Evolutionary conservation across 83 land plant species (phyloP).

Genomic region (Picea abies): DNA sequence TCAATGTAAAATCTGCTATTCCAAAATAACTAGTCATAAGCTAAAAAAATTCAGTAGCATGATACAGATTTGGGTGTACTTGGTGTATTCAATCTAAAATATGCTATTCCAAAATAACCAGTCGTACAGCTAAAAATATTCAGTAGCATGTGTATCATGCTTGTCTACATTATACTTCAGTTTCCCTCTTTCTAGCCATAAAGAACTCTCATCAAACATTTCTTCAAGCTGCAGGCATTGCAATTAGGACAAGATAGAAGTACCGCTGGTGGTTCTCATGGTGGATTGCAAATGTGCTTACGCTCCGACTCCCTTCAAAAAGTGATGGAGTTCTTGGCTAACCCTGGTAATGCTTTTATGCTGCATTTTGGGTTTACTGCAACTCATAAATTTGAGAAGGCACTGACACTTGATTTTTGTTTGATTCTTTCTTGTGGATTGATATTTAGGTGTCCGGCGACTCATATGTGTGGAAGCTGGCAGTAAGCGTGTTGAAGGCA

Average conservation of each 20-base stretch:
- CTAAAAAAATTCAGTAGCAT: too few relatives aligned
- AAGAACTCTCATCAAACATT: background rate
- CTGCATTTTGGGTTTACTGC: background rate
- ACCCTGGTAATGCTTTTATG: conserved; percentile 53
- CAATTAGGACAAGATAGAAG: conserved; percentile 70
- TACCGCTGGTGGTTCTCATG: conserved; percentile 41
- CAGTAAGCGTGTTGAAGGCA: conserved; percentile 81
- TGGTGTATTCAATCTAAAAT: too few relatives aligned
- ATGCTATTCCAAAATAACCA: background rate
- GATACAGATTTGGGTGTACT: too few relatives aligned
- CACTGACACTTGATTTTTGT: background rate
- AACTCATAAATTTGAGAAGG: background rate
- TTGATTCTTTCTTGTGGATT: background rate
- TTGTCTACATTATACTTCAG: background rate
- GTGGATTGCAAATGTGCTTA: conserved; percentile 75
- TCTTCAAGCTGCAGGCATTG: conserved; percentile 50
- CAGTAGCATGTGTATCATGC: background rate
- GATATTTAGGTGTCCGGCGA: conserved; percentile 68
- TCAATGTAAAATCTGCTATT: too few relatives aligned
- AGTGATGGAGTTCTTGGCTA: conserved; percentile 78
- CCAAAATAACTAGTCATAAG: too few relatives aligned
- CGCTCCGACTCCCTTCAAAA: conserved; percentile 68
- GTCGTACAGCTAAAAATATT: background rate
- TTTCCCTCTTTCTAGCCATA: too few relatives aligned
- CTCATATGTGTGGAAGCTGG: conserved; percentile 87